These are phyloP conservation scores for Graphilbum sp. DNA, from an alignment of 2,329 filamentous ascomycete species.

Conservation along the genomic window DNA sequence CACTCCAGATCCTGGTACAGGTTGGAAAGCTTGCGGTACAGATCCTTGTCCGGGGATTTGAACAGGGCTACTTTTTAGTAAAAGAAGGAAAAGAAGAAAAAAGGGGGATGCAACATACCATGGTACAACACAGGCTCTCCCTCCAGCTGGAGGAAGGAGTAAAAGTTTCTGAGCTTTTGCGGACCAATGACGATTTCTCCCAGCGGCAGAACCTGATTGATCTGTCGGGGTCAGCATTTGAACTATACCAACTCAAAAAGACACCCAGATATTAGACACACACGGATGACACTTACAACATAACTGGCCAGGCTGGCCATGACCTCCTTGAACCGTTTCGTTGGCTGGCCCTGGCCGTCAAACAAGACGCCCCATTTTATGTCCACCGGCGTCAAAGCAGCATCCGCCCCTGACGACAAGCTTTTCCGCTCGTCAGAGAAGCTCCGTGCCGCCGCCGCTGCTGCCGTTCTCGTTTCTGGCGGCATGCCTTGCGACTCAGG, in stretches of 20 bases:
- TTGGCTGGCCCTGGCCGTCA: constrained; percentile 48
- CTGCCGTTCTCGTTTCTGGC: no score
- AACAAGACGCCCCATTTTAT: constrained; percentile 56
- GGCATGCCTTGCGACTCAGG: no score
- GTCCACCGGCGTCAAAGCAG: constrained; percentile 4
- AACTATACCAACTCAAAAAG: no score
- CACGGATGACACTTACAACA: constrained; percentile 35
- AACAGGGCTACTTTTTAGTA: constrained; percentile 30
- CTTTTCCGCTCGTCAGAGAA: no score
- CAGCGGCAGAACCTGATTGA: constrained; percentile 51
- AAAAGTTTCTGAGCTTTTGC: constrained; percentile 58
- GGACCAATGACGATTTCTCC: constrained; percentile 59
- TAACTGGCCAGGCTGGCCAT: constrained; percentile 58
- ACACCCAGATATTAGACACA: no score
- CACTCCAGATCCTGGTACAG: constrained; percentile 38
- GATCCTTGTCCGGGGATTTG: constrained; percentile 14
- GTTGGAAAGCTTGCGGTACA: constrained; percentile 13
- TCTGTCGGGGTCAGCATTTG: no score
- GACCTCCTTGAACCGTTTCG: constrained; percentile 51
- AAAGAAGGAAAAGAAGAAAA: not conserved
- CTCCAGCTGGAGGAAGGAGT: constrained; percentile 46
- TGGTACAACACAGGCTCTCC: constrained; percentile 54
- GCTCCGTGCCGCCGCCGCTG: no score
- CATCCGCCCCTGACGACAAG: no score
- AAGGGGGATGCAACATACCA: constrained; percentile 25